Conservation (phyloP, 495 filamentous ascomycete genomes). For the Entonaema liquescens region DNA sequence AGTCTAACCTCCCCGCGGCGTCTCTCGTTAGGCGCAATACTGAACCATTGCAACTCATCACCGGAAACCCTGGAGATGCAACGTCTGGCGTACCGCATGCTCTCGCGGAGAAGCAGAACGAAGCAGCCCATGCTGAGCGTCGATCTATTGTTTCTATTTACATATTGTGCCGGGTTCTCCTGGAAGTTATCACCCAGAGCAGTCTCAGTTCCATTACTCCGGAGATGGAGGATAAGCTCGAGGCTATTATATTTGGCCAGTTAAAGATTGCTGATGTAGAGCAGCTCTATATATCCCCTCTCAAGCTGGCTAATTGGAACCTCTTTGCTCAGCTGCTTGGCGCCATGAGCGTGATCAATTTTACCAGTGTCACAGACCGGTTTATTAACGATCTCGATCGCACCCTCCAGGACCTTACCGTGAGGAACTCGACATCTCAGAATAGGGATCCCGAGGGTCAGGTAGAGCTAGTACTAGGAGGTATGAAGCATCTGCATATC, state of each 20-base stretch:
- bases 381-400: constrained; percentile 83
- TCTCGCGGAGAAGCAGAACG: constrained; percentile 69
- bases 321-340: constrained; percentile 91
- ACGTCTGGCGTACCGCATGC: constrained; percentile 31
- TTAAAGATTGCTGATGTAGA: constrained; percentile 88
- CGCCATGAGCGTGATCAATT: constrained; percentile 92
- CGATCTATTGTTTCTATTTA: constrained; percentile 93
- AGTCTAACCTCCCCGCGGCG: constrained; percentile 40
- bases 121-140: constrained; percentile 78
- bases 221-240: constrained; percentile 89
- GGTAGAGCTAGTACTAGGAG: constrained; percentile 83
- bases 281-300: constrained; percentile 75
- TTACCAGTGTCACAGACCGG: constrained; percentile 79
- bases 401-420: constrained; percentile 72
- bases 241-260: constrained; percentile 94
- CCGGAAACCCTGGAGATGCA: constrained; percentile 32
- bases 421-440: constrained; percentile 65
- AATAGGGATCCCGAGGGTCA: constrained; percentile 76
- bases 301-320: constrained; percentile 92
- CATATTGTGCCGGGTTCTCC: constrained; percentile 89
- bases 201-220: constrained; percentile 80
- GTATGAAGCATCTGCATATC: constrained; percentile 88
- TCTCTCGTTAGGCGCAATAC: constrained; percentile 58
- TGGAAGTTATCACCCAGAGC: constrained; percentile 92
- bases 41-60: constrained; percentile 54